These are phyloP conservation scores for Leptomonas pyrrhocoris DNA, from an alignment of 208 protist genomes.

Conservation along the genomic window DNA sequence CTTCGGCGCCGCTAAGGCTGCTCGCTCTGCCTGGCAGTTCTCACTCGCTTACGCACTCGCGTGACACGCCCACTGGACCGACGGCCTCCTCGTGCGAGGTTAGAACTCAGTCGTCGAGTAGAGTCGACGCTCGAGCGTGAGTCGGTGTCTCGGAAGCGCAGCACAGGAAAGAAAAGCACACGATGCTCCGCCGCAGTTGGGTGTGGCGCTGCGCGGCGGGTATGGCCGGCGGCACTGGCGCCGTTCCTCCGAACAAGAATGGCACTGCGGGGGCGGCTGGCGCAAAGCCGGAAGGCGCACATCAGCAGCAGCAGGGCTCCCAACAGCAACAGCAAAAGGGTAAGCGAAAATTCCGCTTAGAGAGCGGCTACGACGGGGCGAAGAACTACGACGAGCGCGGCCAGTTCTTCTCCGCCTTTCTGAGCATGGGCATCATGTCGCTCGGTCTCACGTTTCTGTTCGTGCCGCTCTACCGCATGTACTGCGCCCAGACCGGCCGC, in stretches of 20 bases:
- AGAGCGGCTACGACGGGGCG: conserved; percentile 66
- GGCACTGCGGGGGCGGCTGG: not conserved
- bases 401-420: conserved; percentile 85
- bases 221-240: conserved; percentile 12
- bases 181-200: conserved; percentile 53
- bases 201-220: conserved; percentile 33
- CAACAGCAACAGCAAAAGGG: conserved; percentile 15
- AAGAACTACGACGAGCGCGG: conserved; percentile 81
- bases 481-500: conserved; percentile 82
- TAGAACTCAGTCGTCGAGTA: too few species aligned
- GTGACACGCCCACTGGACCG: too few species aligned
- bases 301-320: not conserved
- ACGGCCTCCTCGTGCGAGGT: too few species aligned
- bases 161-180: conserved; percentile 4
- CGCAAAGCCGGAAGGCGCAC: not conserved
- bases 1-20: too few species aligned
- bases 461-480: conserved; percentile 89
- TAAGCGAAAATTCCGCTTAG: conserved; percentile 60
- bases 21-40: too few species aligned
- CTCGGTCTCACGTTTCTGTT: conserved; percentile 90
- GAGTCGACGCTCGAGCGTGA: too few species aligned
- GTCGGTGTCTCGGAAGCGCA: not conserved
- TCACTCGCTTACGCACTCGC: too few species aligned
- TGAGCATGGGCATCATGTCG: conserved; percentile 76
- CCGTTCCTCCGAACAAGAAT: conserved; percentile 3